Evolutionary conservation across 805 yeast species (phyloP), one percentile per base, ranked within the genome.

Genomic region (Candida dajiaensis): DNA sequence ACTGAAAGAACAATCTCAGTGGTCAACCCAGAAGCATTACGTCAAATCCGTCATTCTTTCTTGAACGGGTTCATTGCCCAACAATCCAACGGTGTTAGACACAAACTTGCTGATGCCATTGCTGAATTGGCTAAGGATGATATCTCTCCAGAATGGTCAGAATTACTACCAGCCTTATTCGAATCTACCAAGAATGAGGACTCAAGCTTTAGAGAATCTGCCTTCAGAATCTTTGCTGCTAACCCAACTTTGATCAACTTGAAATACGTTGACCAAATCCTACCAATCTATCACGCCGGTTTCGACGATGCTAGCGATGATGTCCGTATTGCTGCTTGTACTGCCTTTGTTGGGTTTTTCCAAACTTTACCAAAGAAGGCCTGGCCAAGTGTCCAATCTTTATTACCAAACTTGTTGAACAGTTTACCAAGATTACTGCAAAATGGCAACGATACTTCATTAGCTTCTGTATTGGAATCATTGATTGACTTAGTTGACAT

Each of bases 321-420:
- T 46, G 98, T 94, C 28, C 80, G 95, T 60, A 86, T 94, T 50
- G 84, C 96, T 18, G 87, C 97, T 3, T 89, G 94, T 52, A 80
- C 88, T 18, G 97, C 99, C 0, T 94, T 89, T 70, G 92, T 89
- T 31, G 85, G 95, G 3, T 87, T 86, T 57, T 94, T 94, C 70
- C 83, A 85, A 56, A 80, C 80, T 44, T 70, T 89, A 48, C 95
- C 96, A 42, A 87, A 85, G 65, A 71, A 77, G 33, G 72, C 78
- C 41, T 90, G 98, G 97, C 75, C 81, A 22, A 68, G 74, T 20
- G 76, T 92, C 59, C 81, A 88, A 51, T 84, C 86, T 5, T 70
- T 94, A 39, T 74, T 94, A 46, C 99, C 98, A 43, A 78, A 81
- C 55, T 70, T 94, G 58, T 73, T 94, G 54, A 88, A 88, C 64